Percentiles rank a stretch among this genome's conserved stretches.
These are phyloP conservation scores for Herpetomonas tarakana DNA, from an alignment of 208 protist genomes.

Conservation along the genomic window DNA sequence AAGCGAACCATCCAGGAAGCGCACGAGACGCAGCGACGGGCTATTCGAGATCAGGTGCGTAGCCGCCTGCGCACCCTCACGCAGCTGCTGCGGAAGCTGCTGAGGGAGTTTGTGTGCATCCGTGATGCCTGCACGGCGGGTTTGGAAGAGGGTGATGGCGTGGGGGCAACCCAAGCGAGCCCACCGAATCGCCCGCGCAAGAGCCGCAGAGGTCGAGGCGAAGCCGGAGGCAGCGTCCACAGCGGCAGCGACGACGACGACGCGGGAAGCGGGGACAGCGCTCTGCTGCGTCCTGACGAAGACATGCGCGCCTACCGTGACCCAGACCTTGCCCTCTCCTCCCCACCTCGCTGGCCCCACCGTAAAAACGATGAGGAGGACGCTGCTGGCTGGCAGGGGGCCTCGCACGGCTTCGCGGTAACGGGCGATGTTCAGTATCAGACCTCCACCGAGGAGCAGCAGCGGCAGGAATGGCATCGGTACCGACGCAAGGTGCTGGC, in stretches of 20 bases:
- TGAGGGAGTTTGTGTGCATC: conserved; percentile 19
- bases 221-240: no score
- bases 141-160: background rate
- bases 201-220: no score
- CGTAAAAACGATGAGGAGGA: no score
- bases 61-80: conserved; percentile 38
- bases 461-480: background rate
- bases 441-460: background rate
- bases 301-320: background rate
- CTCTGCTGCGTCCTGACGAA: background rate
- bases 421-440: background rate
- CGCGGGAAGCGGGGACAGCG: conserved; percentile 1
- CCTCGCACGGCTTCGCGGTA: no score
- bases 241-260: no score
- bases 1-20: conserved; percentile 19
- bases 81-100: conserved; percentile 27
- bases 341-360: no score
- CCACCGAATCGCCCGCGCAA: background rate
- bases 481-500: background rate
- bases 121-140: conserved; percentile 13
- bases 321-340: no score
- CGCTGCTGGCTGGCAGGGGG: no score
- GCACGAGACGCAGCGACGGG: conserved; percentile 27
- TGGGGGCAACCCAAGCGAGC: conserved; percentile 2
- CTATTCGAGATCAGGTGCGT: conserved; percentile 37